Conservation (phyloP, 169 alveolate species). For the Plasmodium berghei region DNA sequence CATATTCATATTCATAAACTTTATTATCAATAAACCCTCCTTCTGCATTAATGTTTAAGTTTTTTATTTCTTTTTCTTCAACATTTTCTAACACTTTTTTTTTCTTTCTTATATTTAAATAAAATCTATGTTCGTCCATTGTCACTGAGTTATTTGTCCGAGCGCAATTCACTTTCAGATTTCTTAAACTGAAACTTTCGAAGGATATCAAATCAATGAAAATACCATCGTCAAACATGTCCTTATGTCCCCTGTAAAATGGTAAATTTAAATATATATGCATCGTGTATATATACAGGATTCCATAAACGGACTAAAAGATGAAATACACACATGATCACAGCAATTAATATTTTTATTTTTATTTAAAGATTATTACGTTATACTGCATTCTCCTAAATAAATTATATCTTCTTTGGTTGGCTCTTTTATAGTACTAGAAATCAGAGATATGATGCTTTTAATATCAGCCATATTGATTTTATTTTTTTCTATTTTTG, state of each 20-base stretch:
- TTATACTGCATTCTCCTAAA: constrained; percentile 68
- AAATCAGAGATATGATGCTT: constrained; percentile 34
- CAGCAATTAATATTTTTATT: not conserved
- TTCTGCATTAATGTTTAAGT: constrained; percentile 29
- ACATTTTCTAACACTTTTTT: constrained; percentile 45
- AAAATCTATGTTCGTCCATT: constrained; percentile 31
- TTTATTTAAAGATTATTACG: constrained; percentile 18
- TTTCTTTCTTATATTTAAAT: constrained; percentile 41
- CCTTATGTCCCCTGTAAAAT: constrained; percentile 38
- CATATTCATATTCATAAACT: constrained; percentile 32
- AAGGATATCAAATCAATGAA: constrained; percentile 56
- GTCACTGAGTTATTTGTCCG: constrained; percentile 4
- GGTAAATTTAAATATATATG: not conserved
- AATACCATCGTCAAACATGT: constrained; percentile 52
- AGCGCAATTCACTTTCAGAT: constrained; percentile 19
- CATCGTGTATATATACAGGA: not conserved
- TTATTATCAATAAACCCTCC: constrained; percentile 57
- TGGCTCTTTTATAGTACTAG: constrained; percentile 44
- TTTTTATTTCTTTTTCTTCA: constrained; percentile 47
- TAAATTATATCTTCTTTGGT: constrained; percentile 54
- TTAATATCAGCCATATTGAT: constrained; percentile 48
- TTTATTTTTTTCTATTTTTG: no score
- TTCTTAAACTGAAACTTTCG: constrained; percentile 43
- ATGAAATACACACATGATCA: not conserved
- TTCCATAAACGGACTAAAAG: not conserved